Percentiles rank a stretch among this genome's conserved stretches.
Evolutionary conservation across 202 grass and related monocot species (phyloP).

Genomic region (Hordeum pubiflorum): DNA sequence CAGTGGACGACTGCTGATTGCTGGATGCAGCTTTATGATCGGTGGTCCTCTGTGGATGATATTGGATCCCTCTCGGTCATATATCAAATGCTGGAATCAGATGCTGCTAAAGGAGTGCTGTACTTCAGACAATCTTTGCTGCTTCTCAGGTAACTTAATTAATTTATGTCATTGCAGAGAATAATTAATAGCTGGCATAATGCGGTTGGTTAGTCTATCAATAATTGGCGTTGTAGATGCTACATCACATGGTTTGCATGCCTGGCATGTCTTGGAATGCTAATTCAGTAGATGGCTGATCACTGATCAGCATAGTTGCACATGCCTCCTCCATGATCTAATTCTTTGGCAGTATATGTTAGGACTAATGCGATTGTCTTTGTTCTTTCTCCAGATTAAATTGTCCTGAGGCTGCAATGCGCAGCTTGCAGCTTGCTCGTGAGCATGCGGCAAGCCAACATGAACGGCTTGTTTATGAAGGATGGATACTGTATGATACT

Average conservation of each 20-base stretch:
- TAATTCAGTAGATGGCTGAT: slow-evolving; percentile 22
- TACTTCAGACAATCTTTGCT: slow-evolving; percentile 99
- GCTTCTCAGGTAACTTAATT: slow-evolving; percentile 74
- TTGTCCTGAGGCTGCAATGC: slow-evolving; percentile 92
- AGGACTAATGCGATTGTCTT: slow-evolving; percentile 9
- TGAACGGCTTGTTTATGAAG: slow-evolving; percentile 88
- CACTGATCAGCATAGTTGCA: slow-evolving; percentile 35
- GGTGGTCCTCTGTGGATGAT: slow-evolving; percentile 97
- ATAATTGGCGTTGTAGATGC: slow-evolving; percentile 34
- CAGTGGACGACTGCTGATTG: slow-evolving; percentile 93
- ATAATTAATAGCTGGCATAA: slow-evolving; percentile 31
- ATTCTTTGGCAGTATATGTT: neutral
- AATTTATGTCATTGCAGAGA: slow-evolving; percentile 22
- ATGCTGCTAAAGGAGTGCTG: slow-evolving; percentile 84
- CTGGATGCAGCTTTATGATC: slow-evolving; percentile 93
- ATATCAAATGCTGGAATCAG: slow-evolving; percentile 98
- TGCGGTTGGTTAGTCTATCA: slow-evolving; percentile 7
- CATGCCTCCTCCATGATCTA: slow-evolving; percentile 17
- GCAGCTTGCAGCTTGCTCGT: slow-evolving; percentile 86
- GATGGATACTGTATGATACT: slow-evolving; percentile 98
- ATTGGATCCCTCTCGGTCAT: slow-evolving; percentile 95
- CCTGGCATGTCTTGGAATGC: slow-evolving; percentile 39
- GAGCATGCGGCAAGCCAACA: slow-evolving; percentile 73
- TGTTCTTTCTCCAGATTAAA: slow-evolving; percentile 56
- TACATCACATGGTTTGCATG: slow-evolving; percentile 26